A percentile compares a stretch with the other conserved stretches of the same genome.
phyloP scores from a whole-genome alignment of 2,329 filamentous ascomycete genomes.

The Arthroderma sp. region DNA sequence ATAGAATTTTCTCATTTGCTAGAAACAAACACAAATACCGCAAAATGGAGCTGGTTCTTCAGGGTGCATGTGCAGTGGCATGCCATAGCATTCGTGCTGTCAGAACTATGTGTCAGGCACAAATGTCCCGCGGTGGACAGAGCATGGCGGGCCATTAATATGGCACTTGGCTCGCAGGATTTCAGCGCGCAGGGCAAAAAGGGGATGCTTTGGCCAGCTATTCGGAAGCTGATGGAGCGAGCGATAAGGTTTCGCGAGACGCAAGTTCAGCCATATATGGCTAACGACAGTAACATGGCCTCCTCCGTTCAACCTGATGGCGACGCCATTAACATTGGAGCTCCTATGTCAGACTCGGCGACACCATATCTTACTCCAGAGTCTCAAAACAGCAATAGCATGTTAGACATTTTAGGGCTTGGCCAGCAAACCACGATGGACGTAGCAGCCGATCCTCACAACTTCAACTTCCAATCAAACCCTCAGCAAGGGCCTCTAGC shows the following conservation, averaged over 20 bases:
- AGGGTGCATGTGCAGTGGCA: constrained; percentile 54
- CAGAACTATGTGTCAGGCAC: constrained; percentile 42
- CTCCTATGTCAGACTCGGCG: too few species aligned
- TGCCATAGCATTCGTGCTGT: constrained; percentile 47
- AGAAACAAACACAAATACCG: constrained; percentile 47
- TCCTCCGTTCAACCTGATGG: too few species aligned
- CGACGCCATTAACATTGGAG: too few species aligned
- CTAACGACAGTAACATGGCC: too few species aligned
- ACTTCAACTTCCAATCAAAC: too few species aligned
- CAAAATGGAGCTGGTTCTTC: constrained; percentile 54
- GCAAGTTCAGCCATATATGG: constrained; percentile 23
- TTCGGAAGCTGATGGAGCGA: constrained; percentile 47
- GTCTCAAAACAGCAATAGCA: too few species aligned
- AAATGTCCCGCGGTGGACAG: constrained; percentile 43
- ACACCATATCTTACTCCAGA: too few species aligned
- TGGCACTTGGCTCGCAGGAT: constrained; percentile 27
- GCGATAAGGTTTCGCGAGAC: constrained; percentile 41
- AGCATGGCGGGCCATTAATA: constrained; percentile 46
- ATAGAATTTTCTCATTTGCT: constrained; percentile 57
- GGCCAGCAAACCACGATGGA: too few species aligned
- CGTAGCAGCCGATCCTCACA: too few species aligned
- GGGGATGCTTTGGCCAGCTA: constrained; percentile 50
- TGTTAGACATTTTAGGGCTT: too few species aligned
- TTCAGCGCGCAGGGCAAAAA: constrained; percentile 28
- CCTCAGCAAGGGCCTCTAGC: too few species aligned